Conservation (phyloP, 2,329 filamentous ascomycete species). For the Didymella sp. region DNA sequence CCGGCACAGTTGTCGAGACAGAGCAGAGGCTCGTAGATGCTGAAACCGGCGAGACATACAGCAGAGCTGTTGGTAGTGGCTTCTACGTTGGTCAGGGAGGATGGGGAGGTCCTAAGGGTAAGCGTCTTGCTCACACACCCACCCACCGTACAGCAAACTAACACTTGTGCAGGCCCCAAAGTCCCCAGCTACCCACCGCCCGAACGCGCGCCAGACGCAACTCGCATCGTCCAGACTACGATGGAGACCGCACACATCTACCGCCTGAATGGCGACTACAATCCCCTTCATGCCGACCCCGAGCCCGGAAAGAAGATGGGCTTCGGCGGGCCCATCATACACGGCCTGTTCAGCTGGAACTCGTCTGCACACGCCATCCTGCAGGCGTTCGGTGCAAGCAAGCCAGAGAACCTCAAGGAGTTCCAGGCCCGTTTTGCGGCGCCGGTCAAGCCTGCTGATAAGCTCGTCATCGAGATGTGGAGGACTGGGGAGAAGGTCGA, state of each 20-base stretch:
- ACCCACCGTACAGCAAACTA: background rate
- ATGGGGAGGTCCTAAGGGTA: constrained; percentile 90
- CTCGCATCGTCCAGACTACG: constrained; percentile 73
- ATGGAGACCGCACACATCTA: constrained; percentile 67
- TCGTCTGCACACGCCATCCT: constrained; percentile 75
- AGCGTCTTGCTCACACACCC: constrained; percentile 19
- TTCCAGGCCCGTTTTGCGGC: constrained; percentile 89
- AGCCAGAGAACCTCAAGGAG: constrained; percentile 82
- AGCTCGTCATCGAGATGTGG: constrained; percentile 83
- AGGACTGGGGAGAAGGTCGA: constrained; percentile 70
- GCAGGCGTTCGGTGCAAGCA: constrained; percentile 73
- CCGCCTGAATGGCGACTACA: constrained; percentile 90
- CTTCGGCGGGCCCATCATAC: constrained; percentile 87
- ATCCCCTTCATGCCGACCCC: constrained; percentile 87
- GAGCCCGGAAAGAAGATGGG: constrained; percentile 89
- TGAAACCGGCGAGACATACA: constrained; percentile 72
- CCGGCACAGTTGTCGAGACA: constrained; percentile 80
- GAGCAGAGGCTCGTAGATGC: constrained; percentile 79
- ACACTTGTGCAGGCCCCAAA: constrained; percentile 62
- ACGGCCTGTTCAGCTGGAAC: constrained; percentile 90
- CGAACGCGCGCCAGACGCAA: constrained; percentile 72
- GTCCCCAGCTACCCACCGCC: constrained; percentile 81
- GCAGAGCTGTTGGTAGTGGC: constrained; percentile 70
- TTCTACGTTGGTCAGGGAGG: constrained; percentile 83
- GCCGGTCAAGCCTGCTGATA: constrained; percentile 83